Evolutionary conservation across 208 protist species (phyloP), one percentile per base, ranked within the genome.

Genomic region (Trypanosomatidae sp.): DNA sequence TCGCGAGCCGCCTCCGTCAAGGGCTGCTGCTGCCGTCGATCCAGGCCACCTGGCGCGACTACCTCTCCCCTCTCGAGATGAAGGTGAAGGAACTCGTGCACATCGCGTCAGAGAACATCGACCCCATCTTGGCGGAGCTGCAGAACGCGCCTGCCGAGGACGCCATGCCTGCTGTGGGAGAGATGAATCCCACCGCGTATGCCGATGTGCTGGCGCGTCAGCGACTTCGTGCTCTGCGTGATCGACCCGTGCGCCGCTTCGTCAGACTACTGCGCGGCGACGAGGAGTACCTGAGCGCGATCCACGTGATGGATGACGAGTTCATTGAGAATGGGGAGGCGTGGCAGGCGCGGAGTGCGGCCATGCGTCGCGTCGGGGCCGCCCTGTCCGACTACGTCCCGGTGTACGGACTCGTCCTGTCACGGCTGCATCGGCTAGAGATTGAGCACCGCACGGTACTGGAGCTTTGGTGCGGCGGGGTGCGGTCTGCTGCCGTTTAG

Each of bases 361-460:
- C 39, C n/a, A 69, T 71, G 69, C 73, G 72, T 0, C 5, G 41
- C 44, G 17, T 30, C 46, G 52, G 59, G 6, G 60, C 36, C 2
- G 68, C 70, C 25, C 62, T 93, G 19, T 85, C 78, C 28, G 79
- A 93, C 75, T 85, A 88, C 73, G 89, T 95, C 22, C 91, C 91
- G 10, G 87, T 95, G 28, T 89, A 88, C 72, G 91, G 91, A 3
- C 58, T 95, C 9, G 69, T 90, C 13, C 79, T 95, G 10, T 95
- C 91, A 13, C 80, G 83, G 8, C 76, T 95, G 28, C 82, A 92
- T 53, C 84, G 91, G 10, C 73, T 95, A 13, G 91, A 95, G 73
- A 90, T 93, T 64, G 88, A 95, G 77, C 91, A 93, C 53, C 81
- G 91, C 49, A 93, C 88, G 0, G 88, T 92, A 49, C 76, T 85